A percentile compares a stretch with the other conserved stretches of the same genome.
phyloP scores from a whole-genome alignment of 345 rosid species.

The Acer yangbiense region DNA sequence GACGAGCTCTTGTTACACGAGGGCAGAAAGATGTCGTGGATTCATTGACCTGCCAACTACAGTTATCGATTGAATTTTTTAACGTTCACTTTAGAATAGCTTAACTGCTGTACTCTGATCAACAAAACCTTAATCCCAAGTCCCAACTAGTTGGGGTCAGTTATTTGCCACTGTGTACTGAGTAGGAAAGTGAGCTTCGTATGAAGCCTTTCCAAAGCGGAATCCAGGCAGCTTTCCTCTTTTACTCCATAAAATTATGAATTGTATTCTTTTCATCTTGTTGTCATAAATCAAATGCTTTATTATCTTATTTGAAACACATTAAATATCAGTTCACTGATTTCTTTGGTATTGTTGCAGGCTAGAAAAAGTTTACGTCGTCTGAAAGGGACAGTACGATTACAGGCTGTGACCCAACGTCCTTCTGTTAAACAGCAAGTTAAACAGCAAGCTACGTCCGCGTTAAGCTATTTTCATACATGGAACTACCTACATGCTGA shows the following conservation, averaged over 20 bases:
- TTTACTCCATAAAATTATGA: neutral
- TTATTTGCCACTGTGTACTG: neutral
- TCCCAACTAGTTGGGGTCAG: neutral
- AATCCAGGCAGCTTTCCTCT: neutral
- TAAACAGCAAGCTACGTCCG: conserved; percentile 62
- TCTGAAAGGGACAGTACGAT: conserved; percentile 60
- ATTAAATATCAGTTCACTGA: neutral
- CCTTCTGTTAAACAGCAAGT: conserved; percentile 63
- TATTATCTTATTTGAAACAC: neutral
- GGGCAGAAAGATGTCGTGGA: neutral
- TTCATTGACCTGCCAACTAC: neutral
- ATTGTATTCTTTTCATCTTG: neutral
- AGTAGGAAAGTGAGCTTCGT: conserved; percentile 3
- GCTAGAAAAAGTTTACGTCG: conserved; percentile 72
- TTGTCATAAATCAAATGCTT: conserved; percentile 10
- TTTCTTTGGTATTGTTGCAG: conserved; percentile 39
- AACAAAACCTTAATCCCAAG: neutral
- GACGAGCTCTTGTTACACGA: neutral
- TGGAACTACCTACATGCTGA: conserved; percentile 83
- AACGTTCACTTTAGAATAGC: neutral
- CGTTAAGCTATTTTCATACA: conserved; percentile 71
- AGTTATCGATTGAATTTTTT: conserved; percentile 4
- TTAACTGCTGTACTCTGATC: neutral
- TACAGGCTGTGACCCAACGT: conserved; percentile 50
- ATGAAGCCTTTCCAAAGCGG: neutral